A percentile compares a stretch with the other conserved stretches of the same genome.
Evolutionary conservation across 352 stramenopile genomes (phyloP).

Genomic region (Pythium inflatum): DNA sequence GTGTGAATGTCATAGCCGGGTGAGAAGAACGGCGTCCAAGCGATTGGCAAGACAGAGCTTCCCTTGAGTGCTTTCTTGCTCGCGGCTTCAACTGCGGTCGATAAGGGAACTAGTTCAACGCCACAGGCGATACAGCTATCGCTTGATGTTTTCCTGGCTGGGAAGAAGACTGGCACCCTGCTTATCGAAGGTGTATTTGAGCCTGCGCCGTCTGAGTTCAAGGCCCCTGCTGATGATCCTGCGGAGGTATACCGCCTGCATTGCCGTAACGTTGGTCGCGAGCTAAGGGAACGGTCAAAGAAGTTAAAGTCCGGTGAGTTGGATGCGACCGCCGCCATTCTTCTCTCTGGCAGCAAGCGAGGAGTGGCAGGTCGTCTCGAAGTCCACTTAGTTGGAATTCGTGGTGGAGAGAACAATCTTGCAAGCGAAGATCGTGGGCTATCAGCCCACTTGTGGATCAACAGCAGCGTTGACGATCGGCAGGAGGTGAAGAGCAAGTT

Average conservation of each 20-base stretch:
- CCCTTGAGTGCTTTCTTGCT: slow-evolving; percentile 45
- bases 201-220: slow-evolving; percentile 30
- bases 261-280: slow-evolving; percentile 19
- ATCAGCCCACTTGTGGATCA: slow-evolving; percentile 47
- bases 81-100: slow-evolving; percentile 5
- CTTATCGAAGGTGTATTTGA: slow-evolving; percentile 51
- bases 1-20: slow-evolving; percentile 40
- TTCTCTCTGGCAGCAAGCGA: slow-evolving; percentile 12
- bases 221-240: slow-evolving; percentile 14
- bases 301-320: slow-evolving; percentile 31
- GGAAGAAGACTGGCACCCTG: slow-evolving; percentile 42
- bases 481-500: slow-evolving; percentile 39
- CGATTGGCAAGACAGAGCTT: slow-evolving; percentile 48
- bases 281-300: slow-evolving; percentile 25
- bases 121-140: slow-evolving; percentile 32
- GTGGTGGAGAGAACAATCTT: slow-evolving; percentile 1
- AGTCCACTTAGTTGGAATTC: slow-evolving; percentile 39
- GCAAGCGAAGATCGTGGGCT: slow-evolving; percentile 22
- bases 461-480: slow-evolving; percentile 38
- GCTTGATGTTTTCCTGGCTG: slow-evolving; percentile 37
- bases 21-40: slow-evolving; percentile 40
- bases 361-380: slow-evolving; percentile 41
- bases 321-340: background rate
- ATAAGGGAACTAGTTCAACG: background rate
- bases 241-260: slow-evolving; percentile 21